A percentile compares a stretch with the other conserved stretches of the same genome.
These are phyloP conservation scores for Carpinus viminea DNA, from an alignment of 306 rosid species.

Conservation along the genomic window DNA sequence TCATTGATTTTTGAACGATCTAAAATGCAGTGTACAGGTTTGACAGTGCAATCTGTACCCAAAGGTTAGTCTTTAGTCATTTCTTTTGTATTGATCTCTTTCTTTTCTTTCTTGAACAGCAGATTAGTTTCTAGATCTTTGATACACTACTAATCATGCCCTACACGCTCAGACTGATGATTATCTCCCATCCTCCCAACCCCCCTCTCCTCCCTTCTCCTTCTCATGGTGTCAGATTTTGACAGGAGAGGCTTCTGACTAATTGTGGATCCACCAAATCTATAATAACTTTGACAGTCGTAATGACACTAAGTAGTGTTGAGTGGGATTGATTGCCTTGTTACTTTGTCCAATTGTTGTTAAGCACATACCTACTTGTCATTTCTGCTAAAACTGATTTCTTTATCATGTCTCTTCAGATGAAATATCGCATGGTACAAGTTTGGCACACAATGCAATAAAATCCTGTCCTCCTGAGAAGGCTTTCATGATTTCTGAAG, in stretches of 20 bases:
- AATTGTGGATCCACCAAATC: background rate
- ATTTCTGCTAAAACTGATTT: slow-evolving; percentile 18
- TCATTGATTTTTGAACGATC: slow-evolving; percentile 14
- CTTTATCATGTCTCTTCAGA: slow-evolving; percentile 17
- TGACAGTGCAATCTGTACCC: slow-evolving; percentile 48
- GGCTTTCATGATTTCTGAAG: slow-evolving; percentile 35
- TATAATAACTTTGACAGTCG: background rate
- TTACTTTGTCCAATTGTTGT: background rate
- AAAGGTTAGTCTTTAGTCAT: slow-evolving; percentile 48
- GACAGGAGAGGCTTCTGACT: background rate
- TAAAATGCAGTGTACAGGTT: slow-evolving; percentile 54
- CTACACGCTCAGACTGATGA: background rate
- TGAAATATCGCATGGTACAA: slow-evolving; percentile 28
- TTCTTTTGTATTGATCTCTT: slow-evolving; percentile 6
- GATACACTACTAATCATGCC: background rate
- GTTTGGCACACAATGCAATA: slow-evolving; percentile 15
- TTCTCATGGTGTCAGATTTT: background rate
- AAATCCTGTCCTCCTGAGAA: slow-evolving; percentile 28
- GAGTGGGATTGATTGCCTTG: background rate
- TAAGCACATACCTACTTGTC: background rate
- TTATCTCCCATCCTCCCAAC: background rate
- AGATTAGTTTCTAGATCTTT: background rate
- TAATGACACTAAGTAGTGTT: background rate
- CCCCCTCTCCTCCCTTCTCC: background rate
- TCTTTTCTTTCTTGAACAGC: background rate